A percentile compares a stretch with the other conserved stretches of the same genome.
These are phyloP conservation scores for Dysphania ambrosioides DNA, from an alignment of 148 eudicot species.

Conservation along the genomic window DNA sequence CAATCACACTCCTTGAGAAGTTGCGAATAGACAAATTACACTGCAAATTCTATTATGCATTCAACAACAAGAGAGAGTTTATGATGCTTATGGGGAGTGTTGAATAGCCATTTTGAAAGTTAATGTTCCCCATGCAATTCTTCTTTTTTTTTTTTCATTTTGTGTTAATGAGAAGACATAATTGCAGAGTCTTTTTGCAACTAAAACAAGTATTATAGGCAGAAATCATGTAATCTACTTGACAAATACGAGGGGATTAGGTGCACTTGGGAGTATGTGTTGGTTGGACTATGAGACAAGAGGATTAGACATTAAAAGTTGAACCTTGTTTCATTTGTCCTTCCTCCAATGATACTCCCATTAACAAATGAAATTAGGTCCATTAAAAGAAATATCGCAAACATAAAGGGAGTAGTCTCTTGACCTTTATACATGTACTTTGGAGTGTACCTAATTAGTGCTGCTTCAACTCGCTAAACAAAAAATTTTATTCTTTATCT, in stretches of 20 bases:
- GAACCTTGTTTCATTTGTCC: no score
- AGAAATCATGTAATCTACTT: no score
- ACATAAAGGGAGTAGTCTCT: no score
- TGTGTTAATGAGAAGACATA: no score
- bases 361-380: no score
- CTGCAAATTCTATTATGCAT: background rate
- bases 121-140: background rate
- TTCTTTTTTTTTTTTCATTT: background rate
- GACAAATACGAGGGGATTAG: no score
- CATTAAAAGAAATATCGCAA: no score
- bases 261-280: background rate
- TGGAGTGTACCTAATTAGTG: background rate
- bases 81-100: background rate
- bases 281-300: no score
- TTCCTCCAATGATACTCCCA: background rate
- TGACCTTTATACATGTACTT: no score
- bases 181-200: background rate
- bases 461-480: background rate
- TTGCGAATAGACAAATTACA: background rate
- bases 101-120: background rate
- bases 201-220: no score
- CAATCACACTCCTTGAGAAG: background rate
- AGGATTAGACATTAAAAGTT: no score
- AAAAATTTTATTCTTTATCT: no score
- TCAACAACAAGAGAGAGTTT: background rate